These are phyloP conservation scores for Candida ipomoeae DNA, from an alignment of 805 yeast genomes.

Conservation along the genomic window DNA sequence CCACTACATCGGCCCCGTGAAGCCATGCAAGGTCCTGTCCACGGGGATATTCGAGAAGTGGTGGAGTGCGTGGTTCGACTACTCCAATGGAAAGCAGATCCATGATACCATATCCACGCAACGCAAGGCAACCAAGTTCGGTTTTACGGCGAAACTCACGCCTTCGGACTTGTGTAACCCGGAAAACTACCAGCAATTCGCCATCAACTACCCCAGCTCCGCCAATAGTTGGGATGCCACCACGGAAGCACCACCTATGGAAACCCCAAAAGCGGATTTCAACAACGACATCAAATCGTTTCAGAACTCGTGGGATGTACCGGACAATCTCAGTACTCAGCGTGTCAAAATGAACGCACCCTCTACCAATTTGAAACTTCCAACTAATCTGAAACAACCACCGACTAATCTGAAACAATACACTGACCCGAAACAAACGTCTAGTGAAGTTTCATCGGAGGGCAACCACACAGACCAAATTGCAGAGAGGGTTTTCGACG, in stretches of 20 bases:
- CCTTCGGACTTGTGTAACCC: constrained; percentile 31
- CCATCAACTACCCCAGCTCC: constrained; percentile 1
- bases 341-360: no score
- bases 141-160: constrained; percentile 1
- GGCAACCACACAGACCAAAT: constrained; percentile 15
- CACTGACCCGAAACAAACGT: neutral
- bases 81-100: constrained; percentile 25
- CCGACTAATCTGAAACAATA: no score
- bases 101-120: constrained; percentile 15
- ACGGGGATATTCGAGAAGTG: constrained; percentile 26
- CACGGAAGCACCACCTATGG: constrained; percentile 37
- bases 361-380: no score
- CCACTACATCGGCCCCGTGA: constrained; percentile 63
- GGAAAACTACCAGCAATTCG: constrained; percentile 24
- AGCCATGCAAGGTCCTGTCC: constrained; percentile 47
- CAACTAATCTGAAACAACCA: no score
- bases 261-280: constrained; percentile 7
- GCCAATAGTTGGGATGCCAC: constrained; percentile 41
- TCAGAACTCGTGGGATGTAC: constrained; percentile 28
- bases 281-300: constrained; percentile 16
- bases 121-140: neutral
- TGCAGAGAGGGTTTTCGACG: constrained; percentile 32
- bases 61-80: constrained; percentile 38
- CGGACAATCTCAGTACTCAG: neutral
- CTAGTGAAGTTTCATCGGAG: neutral